Percentiles rank a stretch among this genome's conserved stretches.
These are phyloP conservation scores for Trichoderma afroharzianum DNA, from an alignment of 2,329 filamentous ascomycete genomes.

Conservation along the genomic window DNA sequence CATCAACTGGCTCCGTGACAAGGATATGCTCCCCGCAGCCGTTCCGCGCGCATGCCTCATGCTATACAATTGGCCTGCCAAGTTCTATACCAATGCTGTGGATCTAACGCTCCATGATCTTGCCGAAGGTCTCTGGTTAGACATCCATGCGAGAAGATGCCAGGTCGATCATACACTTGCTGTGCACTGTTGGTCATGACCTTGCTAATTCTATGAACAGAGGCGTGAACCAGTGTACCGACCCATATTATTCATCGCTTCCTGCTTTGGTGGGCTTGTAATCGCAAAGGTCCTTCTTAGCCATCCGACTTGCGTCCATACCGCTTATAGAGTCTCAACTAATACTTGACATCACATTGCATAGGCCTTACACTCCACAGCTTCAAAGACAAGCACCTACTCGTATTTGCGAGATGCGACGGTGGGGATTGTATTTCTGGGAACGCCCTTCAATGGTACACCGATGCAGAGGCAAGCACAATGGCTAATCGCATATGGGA, in stretches of 20 bases:
- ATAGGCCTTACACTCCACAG: neutral
- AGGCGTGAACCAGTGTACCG: neutral
- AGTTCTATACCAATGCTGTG: neutral
- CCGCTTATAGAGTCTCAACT: neutral
- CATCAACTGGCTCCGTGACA: neutral
- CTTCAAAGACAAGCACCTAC: neutral
- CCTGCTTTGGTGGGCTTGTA: neutral
- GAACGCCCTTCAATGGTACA: neutral
- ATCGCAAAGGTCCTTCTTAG: neutral
- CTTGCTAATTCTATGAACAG: neutral
- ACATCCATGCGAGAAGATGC: neutral
- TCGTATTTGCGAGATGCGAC: neutral
- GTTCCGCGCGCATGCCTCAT: neutral
- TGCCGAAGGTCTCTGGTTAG: neutral
- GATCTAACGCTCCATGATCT: neutral
- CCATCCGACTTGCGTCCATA: neutral
- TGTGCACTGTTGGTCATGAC: neutral
- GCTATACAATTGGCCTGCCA: neutral
- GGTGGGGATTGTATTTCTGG: neutral
- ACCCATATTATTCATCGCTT: neutral
- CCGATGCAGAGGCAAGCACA: too few species aligned
- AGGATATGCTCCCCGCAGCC: neutral
- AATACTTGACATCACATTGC: neutral
- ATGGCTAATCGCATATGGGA: too few species aligned
- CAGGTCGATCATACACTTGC: neutral